phyloP scores from a whole-genome alignment of 176 grass and related monocot species.

The Chrysopogon serrulatus region DNA sequence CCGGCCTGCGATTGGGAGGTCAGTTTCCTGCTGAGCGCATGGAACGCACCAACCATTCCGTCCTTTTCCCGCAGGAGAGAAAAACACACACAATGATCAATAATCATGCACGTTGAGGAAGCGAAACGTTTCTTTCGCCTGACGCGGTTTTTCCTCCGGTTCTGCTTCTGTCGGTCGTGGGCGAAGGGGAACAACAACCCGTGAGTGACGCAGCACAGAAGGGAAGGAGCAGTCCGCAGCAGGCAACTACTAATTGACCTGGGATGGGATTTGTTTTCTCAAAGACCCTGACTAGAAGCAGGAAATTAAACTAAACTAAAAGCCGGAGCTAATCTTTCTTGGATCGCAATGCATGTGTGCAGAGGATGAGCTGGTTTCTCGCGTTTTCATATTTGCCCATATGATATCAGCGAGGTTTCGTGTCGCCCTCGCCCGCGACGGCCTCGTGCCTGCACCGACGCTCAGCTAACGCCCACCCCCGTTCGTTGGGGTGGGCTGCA shows the following conservation, averaged over 20 bases:
- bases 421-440: not conserved
- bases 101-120: not conserved
- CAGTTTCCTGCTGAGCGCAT: slow-evolving; percentile 16
- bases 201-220: not conserved
- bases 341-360: slow-evolving; percentile 5
- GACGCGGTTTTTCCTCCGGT: not conserved
- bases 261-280: slow-evolving; percentile 28
- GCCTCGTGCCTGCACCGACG: slow-evolving; percentile 38
- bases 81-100: not conserved
- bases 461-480: not conserved
- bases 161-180: slow-evolving; percentile 40
- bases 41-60: slow-evolving; percentile 23
- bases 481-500: not conserved
- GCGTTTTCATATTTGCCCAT: not conserved
- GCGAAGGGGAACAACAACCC: not conserved
- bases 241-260: not conserved
- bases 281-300: not conserved
- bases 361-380: slow-evolving; percentile 11
- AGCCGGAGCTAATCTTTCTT: not conserved
- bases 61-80: not conserved
- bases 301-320: not conserved
- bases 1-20: not conserved
- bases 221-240: not conserved
- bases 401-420: not conserved
- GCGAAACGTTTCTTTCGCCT: slow-evolving; percentile 2